phyloP scores from a whole-genome alignment of 768 basidiomycete genomes.

The Agaricus subrufescens region DNA sequence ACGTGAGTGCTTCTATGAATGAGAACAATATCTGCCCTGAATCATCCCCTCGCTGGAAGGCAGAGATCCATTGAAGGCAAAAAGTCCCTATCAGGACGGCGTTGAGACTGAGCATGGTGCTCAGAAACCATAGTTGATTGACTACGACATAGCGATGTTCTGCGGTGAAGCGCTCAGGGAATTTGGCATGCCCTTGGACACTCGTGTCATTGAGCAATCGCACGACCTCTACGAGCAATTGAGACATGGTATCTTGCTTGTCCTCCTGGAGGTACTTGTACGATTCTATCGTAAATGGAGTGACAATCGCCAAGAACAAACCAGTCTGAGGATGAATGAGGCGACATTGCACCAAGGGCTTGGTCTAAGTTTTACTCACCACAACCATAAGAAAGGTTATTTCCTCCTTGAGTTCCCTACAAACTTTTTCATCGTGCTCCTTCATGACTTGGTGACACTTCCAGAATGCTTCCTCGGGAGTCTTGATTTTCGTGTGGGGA shows the following conservation, averaged over 20 bases:
- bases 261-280: constrained; percentile 1
- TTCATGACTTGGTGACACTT: background rate
- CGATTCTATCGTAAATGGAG: constrained; percentile 4
- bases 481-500: background rate
- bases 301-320: constrained; percentile 5
- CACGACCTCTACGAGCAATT: background rate
- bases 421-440: background rate
- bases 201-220: constrained; percentile 1
- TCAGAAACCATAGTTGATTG: constrained; percentile 5
- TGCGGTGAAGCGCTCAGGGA: background rate
- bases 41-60: background rate
- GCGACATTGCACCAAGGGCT: background rate
- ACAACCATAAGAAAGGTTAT: background rate
- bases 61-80: constrained; percentile 4
- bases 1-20: background rate
- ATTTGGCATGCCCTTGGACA: background rate
- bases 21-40: background rate
- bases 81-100: constrained; percentile 1
- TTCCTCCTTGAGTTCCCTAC: background rate
- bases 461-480: background rate
- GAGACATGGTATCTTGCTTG: constrained; percentile 7
- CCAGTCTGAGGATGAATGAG: background rate
- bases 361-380: background rate
- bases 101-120: constrained; percentile 1
- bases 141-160: background rate